A percentile compares a stretch with the other conserved stretches of the same genome.
These are phyloP conservation scores for Ocimum tenuiflorum DNA, from an alignment of 257 asterid species.

Conservation along the genomic window DNA sequence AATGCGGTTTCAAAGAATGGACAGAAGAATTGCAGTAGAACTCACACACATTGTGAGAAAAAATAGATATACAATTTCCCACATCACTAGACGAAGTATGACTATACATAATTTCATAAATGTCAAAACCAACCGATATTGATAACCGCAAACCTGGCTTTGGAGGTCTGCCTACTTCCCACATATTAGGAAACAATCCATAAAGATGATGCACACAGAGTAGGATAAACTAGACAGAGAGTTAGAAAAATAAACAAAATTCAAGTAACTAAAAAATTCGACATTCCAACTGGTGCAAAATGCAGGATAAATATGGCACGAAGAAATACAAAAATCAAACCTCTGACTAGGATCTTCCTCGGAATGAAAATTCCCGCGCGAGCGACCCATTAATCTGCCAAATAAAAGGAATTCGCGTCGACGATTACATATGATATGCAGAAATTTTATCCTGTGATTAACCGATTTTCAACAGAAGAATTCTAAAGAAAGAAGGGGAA, in stretches of 20 bases:
- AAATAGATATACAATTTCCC: neutral
- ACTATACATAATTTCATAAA: neutral
- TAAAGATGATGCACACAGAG: neutral
- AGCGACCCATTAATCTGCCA: slow-evolving; percentile 68
- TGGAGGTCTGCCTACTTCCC: neutral
- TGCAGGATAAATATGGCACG: neutral
- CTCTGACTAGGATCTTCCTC: slow-evolving; percentile 85
- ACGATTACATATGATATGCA: slow-evolving; percentile 16
- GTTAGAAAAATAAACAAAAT: neutral
- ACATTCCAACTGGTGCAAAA: slow-evolving; percentile 4
- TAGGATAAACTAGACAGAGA: neutral
- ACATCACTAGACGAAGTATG: neutral
- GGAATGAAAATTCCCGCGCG: slow-evolving; percentile 73
- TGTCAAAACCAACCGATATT: neutral
- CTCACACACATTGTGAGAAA: neutral
- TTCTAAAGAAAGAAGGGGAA: neutral
- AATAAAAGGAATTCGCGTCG: neutral
- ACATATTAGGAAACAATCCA: neutral
- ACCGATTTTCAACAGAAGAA: neutral
- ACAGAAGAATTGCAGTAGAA: neutral
- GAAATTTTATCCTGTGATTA: neutral
- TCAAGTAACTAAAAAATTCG: neutral
- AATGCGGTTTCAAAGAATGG: neutral
- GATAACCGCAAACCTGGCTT: neutral
- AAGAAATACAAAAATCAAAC: slow-evolving; percentile 25